These are phyloP conservation scores for Fibroporia radiculosa DNA, from an alignment of 768 basidiomycete genomes.

Conservation along the genomic window DNA sequence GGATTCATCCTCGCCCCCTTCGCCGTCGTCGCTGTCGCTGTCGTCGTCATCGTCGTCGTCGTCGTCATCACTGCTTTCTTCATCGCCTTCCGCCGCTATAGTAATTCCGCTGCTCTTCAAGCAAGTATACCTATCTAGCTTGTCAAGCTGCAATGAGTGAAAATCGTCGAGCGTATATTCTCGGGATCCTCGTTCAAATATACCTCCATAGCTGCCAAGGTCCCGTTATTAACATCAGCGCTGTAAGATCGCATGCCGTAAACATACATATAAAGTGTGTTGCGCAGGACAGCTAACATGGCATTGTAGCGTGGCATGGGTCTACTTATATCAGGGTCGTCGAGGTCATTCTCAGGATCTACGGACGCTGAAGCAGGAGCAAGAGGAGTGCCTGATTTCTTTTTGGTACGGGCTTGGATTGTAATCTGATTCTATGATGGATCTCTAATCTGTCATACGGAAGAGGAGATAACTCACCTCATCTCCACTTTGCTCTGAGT, in stretches of 20 bases:
- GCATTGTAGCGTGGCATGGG: constrained; percentile 80
- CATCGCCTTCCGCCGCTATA: constrained; percentile 55
- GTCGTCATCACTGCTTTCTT: constrained; percentile 54
- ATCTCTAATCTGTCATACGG: too few species aligned
- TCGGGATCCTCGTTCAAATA: constrained; percentile 71
- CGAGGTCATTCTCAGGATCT: constrained; percentile 38
- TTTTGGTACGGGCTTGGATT: too few species aligned
- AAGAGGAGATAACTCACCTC: constrained; percentile 1
- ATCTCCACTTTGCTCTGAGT: constrained; percentile 15
- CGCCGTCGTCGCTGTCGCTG: constrained; percentile 38
- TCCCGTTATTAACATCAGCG: neutral
- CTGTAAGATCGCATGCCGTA: neutral
- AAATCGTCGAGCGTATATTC: constrained; percentile 93
- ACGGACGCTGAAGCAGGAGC: neutral
- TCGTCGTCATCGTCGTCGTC: constrained; percentile 52
- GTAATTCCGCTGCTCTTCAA: constrained; percentile 58
- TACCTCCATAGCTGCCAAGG: constrained; percentile 70
- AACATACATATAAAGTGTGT: constrained; percentile 78
- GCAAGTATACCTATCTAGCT: constrained; percentile 71
- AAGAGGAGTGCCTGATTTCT: neutral
- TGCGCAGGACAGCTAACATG: constrained; percentile 79
- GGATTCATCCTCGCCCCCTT: neutral
- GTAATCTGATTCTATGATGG: too few species aligned
- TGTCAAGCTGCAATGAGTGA: constrained; percentile 71
- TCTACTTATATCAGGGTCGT: constrained; percentile 53